Base-by-base conservation (phyloP, 805 yeast species). In the Kluyveromyces wickerhamii region DNA sequence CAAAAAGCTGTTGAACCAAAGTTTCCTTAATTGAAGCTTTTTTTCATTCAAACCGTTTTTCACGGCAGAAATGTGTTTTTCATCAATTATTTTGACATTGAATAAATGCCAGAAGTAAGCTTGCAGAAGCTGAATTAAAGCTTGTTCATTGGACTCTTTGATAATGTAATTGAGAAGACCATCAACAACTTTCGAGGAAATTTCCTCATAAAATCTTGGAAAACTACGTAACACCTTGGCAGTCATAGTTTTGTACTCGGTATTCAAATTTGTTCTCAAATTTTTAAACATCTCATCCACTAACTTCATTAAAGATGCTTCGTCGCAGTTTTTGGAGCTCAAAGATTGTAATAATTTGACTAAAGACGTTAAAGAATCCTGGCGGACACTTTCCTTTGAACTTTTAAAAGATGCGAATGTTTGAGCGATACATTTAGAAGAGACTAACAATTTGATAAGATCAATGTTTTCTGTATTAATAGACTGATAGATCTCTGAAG, bases 121-220 rank as follows among this genome's bases (percentile, higher is more conserved):
- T 7, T 58, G 53, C 5, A 79, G 61, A 38, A 76, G 61, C 3
- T 65, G 60, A 3, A 60, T 39, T 25, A 87, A 62, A 0, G 83
- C 73, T 1, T 43, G 12, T 49, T 89, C 97, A 46, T 86, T 84
- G 29, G 76, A 72, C 48, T 89, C 97, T 45, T 83, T 87, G 0
- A 71, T 35, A 3, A 80, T 63, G n/a, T 77, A 59, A 2, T 79
- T 66, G 1, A 67, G 42, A 22, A 85, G 49, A 0, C 59, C 65
- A 1, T 59, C 48, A 2, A 71, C 53, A 4, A 79, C 57, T 21
- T 59, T 62, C 1, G 50, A 41, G 2, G 73, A 64, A 4, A 59
- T 49, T 3, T 55, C 42, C 9, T 44, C 42, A 18, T 33, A 41
- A 3, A 51, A 39, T 3, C 44, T 33, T 5, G 65, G 61, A 11